A percentile compares a stretch with the other conserved stretches of the same genome.
These are phyloP conservation scores for Ganoderma resinaceum DNA, from an alignment of 1,284 basidiomycete genomes.

Conservation along the genomic window DNA sequence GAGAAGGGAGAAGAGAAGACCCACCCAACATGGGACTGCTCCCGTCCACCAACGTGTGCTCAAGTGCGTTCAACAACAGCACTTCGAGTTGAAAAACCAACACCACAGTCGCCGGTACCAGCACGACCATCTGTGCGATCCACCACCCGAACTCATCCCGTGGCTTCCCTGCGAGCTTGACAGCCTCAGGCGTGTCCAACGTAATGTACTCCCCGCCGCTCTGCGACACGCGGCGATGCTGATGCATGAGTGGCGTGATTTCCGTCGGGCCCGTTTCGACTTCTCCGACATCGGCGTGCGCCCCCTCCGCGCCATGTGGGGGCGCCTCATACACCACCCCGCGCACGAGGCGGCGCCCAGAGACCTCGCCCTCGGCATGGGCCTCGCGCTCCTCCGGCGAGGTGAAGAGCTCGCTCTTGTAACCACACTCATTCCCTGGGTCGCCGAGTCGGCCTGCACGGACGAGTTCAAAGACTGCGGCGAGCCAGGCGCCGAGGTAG, in stretches of 20 bases:
- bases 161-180: constrained; percentile 25
- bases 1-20: constrained; percentile 31
- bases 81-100: constrained; percentile 62
- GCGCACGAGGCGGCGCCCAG: constrained; percentile 26
- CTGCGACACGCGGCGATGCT: constrained; percentile 34
- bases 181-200: constrained; percentile 18
- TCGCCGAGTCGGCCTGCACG: constrained; percentile 23
- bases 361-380: constrained; percentile 22
- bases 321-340: constrained; percentile 32
- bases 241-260: constrained; percentile 57
- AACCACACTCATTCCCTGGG: constrained; percentile 26
- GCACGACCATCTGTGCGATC: constrained; percentile 65
- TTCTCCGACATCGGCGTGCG: constrained; percentile 34
- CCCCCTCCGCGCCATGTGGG: constrained; percentile 22
- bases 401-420: constrained; percentile 26
- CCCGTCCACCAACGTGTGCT: constrained; percentile 74
- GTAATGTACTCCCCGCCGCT: constrained; percentile 36
- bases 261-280: constrained; percentile 52
- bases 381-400: constrained; percentile 24
- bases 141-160: constrained; percentile 60
- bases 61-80: constrained; percentile 55
- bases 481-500: constrained; percentile 32
- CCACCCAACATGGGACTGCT: constrained; percentile 54
- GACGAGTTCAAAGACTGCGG: constrained; percentile 19
- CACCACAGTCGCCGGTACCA: constrained; percentile 63